Base-by-base conservation (phyloP, 179 eudicot genomes). In the Carnegiea gigantea region DNA sequence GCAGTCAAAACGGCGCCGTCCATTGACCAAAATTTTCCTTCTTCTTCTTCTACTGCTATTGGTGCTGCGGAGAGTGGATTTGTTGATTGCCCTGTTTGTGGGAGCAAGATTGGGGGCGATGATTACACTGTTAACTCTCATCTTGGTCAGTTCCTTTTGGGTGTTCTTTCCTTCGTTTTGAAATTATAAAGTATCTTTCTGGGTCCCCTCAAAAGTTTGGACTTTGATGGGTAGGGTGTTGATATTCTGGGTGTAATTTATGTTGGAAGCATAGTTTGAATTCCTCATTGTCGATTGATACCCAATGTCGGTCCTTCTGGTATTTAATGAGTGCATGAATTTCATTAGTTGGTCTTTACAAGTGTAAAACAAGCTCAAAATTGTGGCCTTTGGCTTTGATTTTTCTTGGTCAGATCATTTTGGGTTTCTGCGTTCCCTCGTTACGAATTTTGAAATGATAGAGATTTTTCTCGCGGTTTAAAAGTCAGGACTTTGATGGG, bases 61-160 rank as follows among this genome's bases (percentile, higher is more conserved):
- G 43, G 0, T 36, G 24, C 4, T 70, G 88, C 36, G 2, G 33
- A 38, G 48, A 78, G 74, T 3, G 78, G 53, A 13, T 89, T 67
- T 83, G 94, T 90, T 21, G 74, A 70, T 76, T 95, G 98, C 81
- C 98, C 97, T 14, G 97, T 93, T 87, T 93, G 98, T 38, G 86
- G 85, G 7, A 80, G 57, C 79, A 75, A 77, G 76, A 86, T 94
- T 86, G 86, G 81, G 24, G 91, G 92, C 33, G 93, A 84, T 78
- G 88, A 91, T 77, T 46, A 75, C 59, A 36, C 78, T 68, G 83
- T 95, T 68, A 95, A 93, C 77, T 90, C 96, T 86, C 98, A 95
- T 86, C 80, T 93, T 54, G 98, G 98, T 93, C 9, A 79, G 81
- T 76, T 40, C 53, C 21, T 30, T 0, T 70, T 15, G 21, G 9